Evolutionary conservation across 768 basidiomycete species (phyloP), one percentile per base, ranked within the genome.

Genomic region (Suillus tomentosus): DNA sequence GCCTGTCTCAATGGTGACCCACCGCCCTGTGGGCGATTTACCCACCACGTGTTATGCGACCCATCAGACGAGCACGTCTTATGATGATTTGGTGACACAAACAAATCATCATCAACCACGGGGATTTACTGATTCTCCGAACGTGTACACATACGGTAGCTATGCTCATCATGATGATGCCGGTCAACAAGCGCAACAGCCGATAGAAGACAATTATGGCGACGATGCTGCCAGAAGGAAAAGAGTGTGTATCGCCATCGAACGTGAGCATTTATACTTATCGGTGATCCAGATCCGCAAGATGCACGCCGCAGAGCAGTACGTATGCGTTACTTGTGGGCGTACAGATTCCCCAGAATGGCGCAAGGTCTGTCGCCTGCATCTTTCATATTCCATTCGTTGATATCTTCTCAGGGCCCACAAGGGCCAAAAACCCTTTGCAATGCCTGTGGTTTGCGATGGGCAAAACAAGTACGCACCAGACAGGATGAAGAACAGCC

Each of bases 331-430:
- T 39, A 94, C 90, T 15, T 99, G 96, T 70, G 97, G 97, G 19
- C 84, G 94, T 64, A 98, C 96, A 1, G 94, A 95, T 76, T 96
- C 94, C 48, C 96, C 97, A 0, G 96, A 99, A 78, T 99, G 96
- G 96, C 85, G 96, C 70, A 96, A 95, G 84, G 93, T 84, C 60
- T 59, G 73, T 31, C 2, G n/a, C 5, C 54, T 13, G 11, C 15
- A 40, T 1, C 17, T 50, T 27, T n/a, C 60, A 62, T 39, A 55
- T 59, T 24, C 61, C 34, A 80, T 31, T 66, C 59, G 64, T 70
- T 45, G 5, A 31, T 31, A 5, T 24, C 27, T 64, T 65, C 59
- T 39, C 67, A 92, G 92, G 96, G 96, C 13, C 96, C 96, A 1
- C 82, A 86, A 62, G 96, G 96, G 42, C 95, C 96, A 1, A 99